Evolutionary conservation across 2,329 filamentous ascomycete genomes (phyloP).

Genomic region (Exophiala alcalophila): DNA sequence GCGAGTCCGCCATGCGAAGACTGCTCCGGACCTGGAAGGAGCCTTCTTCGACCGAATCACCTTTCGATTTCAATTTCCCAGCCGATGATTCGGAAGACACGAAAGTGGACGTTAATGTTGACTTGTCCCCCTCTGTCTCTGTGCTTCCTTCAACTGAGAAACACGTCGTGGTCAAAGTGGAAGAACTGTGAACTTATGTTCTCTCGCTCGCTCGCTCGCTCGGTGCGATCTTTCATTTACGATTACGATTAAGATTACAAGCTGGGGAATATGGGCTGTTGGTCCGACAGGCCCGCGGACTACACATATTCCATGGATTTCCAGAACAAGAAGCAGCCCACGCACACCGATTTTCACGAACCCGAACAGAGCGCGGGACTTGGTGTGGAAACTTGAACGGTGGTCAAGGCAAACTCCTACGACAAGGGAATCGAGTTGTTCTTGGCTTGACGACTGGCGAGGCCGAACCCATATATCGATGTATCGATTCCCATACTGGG

Average conservation of each 20-base stretch:
- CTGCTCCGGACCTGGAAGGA: conserved; percentile 21
- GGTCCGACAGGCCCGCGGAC: conserved; percentile 59
- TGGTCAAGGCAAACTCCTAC: conserved; percentile 60
- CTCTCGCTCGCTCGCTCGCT: conserved; percentile 70
- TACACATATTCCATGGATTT: conserved; percentile 59
- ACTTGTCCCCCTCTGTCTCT: conserved; percentile 10
- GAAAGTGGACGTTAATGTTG: conserved; percentile 9
- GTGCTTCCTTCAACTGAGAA: conserved; percentile 4
- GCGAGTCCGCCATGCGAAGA: conserved; percentile 35
- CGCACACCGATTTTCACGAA: conserved; percentile 65
- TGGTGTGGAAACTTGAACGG: conserved; percentile 61
- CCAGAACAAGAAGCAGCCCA: conserved; percentile 58
- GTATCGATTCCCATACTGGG: conserved; percentile 55
- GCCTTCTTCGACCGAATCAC: conserved; percentile 10
- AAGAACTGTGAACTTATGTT: conserved; percentile 54
- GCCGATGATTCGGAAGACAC: conserved; percentile 1
- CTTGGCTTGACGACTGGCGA: conserved; percentile 71
- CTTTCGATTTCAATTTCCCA: conserved; percentile 9
- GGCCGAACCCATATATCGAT: conserved; percentile 65
- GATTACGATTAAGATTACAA: conserved; percentile 62
- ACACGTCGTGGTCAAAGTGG: conserved; percentile 6
- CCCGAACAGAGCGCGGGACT: conserved; percentile 55
- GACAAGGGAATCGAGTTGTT: conserved; percentile 61
- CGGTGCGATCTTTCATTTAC: conserved; percentile 64
- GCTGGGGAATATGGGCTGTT: conserved; percentile 59